Base-by-base conservation (phyloP, 257 asterid genomes). In the Solanum bukasovii region DNA sequence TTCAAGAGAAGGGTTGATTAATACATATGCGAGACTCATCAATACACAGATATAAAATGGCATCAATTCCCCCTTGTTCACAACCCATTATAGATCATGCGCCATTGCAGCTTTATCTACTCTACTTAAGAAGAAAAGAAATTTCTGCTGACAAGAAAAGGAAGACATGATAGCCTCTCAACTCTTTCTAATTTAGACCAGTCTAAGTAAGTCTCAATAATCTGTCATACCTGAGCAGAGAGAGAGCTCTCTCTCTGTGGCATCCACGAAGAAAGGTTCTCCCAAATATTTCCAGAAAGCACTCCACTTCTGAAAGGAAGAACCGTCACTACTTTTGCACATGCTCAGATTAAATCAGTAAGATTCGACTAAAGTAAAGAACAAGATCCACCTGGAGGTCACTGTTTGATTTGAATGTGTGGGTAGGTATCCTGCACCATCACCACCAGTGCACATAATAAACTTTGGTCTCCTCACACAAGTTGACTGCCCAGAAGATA, bases 211-310 rank as follows among this genome's bases (percentile, higher is more conserved):
- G 71, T 75, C 44, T 79, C 84, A 68, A 85, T 72, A 73, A 83
- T 71, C 84, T 67, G 85, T 40, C 65, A 87, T 89, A 94, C 96
- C 96, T 94, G 93, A 79, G 89, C 61, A 68, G 94, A 63, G 31
- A n/a, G 71, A n/a, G 33, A 63, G 84, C 87, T 92, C 52, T 89
- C 95, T 87, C 96, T 90, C 72, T 90, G 94, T 86, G 96, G 96
- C 93, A 94, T 91, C 95, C 92, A 93, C 16, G 96, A 92, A 91
- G 93, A 93, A 18, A 93, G 90, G 89, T 93, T 94, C 88, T 93
- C 89, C 96, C 94, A 94, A 65, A 88, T 88, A 90, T 81, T 81
- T 81, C 85, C 85, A 90, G 98, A 93, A 88, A 94, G 91, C 82
- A 94, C 86, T 88, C 94, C 96, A 92, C 92, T 93, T 84, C 78